Percentiles rank a stretch among this genome's conserved stretches.
phyloP scores from a whole-genome alignment of 441 rosid species.

The Dalechampia spathulata region DNA sequence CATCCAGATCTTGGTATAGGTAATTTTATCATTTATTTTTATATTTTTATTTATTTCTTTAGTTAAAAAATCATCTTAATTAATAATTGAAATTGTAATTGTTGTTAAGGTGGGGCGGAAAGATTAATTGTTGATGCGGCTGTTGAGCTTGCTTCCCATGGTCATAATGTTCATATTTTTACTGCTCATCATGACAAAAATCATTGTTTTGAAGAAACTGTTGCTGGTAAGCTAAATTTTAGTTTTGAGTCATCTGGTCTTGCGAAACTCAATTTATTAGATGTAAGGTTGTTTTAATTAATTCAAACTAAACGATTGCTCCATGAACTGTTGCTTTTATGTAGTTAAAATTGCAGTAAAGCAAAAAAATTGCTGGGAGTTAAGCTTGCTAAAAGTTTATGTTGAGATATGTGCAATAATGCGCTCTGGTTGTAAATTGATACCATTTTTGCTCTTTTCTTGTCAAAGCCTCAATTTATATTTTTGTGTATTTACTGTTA shows the following conservation, averaged over 20 bases:
- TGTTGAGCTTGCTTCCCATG: conserved; percentile 67
- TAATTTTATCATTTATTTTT: neutral
- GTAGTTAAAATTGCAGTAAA: too few species aligned
- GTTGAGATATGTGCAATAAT: neutral
- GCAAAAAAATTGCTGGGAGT: neutral
- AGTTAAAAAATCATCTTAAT: neutral
- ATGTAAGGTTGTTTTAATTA: too few species aligned
- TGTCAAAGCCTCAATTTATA: too few species aligned
- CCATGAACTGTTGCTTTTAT: too few species aligned
- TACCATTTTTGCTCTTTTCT: too few species aligned
- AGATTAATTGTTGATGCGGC: conserved; percentile 92
- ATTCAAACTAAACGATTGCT: too few species aligned
- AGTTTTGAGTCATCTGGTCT: neutral
- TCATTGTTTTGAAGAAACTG: conserved; percentile 90
- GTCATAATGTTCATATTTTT: conserved; percentile 76
- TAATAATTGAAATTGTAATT: neutral
- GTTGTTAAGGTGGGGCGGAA: conserved; percentile 78
- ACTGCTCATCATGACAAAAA: conserved; percentile 84
- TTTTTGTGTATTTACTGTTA: too few species aligned
- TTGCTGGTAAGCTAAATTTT: conserved; percentile 36
- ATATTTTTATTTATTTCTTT: neutral
- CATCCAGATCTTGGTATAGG: conserved; percentile 65
- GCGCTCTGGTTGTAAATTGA: neutral
- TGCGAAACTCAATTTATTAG: too few species aligned
- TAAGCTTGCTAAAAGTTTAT: neutral